Evolutionary conservation across 768 basidiomycete species (phyloP), one percentile per base, ranked within the genome.

Genomic region (Termitomyces sp.): DNA sequence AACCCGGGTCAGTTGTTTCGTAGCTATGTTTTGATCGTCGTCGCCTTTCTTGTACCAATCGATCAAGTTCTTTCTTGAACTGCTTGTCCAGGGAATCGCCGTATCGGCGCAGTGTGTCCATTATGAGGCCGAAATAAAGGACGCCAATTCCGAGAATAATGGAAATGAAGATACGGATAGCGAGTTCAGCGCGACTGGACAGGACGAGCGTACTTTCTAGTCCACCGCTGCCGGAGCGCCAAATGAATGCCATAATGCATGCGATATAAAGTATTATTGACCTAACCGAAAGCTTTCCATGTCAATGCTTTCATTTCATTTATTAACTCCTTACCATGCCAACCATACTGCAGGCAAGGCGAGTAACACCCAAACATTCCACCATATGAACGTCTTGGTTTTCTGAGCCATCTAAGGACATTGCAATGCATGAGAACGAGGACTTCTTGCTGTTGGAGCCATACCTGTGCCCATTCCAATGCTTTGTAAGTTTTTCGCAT

Each of bases 281-380:
- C 82, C 82, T 83, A 4, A 15, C 21, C 32, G 46, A 41, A 24
- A 6, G 22, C 5, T 17, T 30, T 19, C 26, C 6, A 51, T 15
- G 40, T 26, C 30, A 12, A 15, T 48, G 11, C 2, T 30, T 14
- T 0, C 17, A 11, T 5, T 37, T 8, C 26, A 24, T 24, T 10
- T 14, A 8, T 4, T 5, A 34, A 12, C n/a, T 35, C 10, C 65
- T n/a, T 59, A 83, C 86, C 85, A 90, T 5, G 85, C 77, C 54
- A 88, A 77, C 83, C 85, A 89, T 5, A 88, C 68, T 0, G 77
- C 81, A 0, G 88, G 88, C 72, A 84, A 75, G 2, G 83, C 77
- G 41, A 85, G 70, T 9, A 85, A 55, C 3, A 85, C 78, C 83
- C 83, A 85, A 14, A 85, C 78, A 54, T 85, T 85, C 83, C 83